Conservation (phyloP, 208 protist genomes). For the Leptomonas pyrrhocoris region DNA sequence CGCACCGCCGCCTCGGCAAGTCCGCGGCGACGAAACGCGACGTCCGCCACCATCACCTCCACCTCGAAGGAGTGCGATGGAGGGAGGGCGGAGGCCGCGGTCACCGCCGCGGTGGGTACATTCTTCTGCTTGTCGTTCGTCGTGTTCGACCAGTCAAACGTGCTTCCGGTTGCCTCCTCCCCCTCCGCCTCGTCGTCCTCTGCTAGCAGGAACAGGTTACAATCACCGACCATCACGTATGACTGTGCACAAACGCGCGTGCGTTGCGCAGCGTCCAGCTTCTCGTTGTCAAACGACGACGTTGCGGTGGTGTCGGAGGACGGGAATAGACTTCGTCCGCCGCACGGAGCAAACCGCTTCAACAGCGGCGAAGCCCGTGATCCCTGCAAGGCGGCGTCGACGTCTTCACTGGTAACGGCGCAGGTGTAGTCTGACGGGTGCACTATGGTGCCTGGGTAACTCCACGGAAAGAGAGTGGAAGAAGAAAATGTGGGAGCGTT, state of each 20-base stretch:
- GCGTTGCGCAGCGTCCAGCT: neutral
- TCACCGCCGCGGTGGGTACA: neutral
- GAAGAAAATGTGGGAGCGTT: neutral
- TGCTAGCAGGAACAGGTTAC: conserved; percentile 85
- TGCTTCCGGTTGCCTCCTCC: conserved; percentile 7
- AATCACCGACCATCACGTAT: conserved; percentile 87
- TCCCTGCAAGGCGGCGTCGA: neutral
- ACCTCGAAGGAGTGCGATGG: conserved; percentile 75
- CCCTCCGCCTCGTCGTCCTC: conserved; percentile 33
- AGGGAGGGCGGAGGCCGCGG: neutral
- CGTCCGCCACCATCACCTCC: conserved; percentile 91
- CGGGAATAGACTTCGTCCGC: conserved; percentile 7
- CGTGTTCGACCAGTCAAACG: conserved; percentile 8
- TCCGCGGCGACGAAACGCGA: conserved; percentile 59
- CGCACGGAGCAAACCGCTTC: conserved; percentile 20
- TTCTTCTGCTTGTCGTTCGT: neutral
- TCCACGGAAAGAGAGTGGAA: neutral
- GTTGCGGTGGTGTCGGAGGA: neutral
- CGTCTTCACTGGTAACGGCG: neutral
- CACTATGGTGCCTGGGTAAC: conserved; percentile 27
- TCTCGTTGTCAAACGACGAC: neutral
- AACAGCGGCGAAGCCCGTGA: conserved; percentile 8
- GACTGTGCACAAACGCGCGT: conserved; percentile 3
- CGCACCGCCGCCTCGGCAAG: conserved; percentile 75
- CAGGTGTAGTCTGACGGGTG: conserved; percentile 2